Evolutionary conservation across 495 filamentous ascomycete genomes (phyloP), one percentile per base, ranked within the genome.

Genomic region (Hapsidospora chrysogenum): DNA sequence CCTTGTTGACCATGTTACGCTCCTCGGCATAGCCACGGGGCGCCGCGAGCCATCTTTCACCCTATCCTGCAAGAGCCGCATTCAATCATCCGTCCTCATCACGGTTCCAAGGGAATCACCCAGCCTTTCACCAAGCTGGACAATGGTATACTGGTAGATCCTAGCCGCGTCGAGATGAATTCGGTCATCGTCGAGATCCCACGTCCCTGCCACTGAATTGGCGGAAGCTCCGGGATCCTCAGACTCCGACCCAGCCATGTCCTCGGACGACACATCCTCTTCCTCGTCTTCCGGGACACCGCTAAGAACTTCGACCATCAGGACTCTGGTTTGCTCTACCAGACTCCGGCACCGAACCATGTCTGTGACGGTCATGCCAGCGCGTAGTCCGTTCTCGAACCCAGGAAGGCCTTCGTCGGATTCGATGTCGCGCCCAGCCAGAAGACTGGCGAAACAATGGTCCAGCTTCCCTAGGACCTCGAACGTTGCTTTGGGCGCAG

Each of bases 301-400:
- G 27, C 53, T 61, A 63, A 81, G 68, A 22, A 67, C 57, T 36
- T 82, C 69, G 15, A 80, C 67, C 19, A 84, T 68, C 14, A 70
- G 43, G 17, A 87, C 61, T 21, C 80, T 57, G 11, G 75, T 74
- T 35, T 68, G 61, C 51, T 85, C 78, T 2, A 81, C 78, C 16
- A 86, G 48, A 43, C 78, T 76, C 50, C 76, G 80, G 35, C 84
- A 76, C 26, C 85, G 67, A 13, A 94, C 80, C 62, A 83, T 89
- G 49, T 92, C 80, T 0, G 78, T 84, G 33, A 61, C 68, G 49
- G 70, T 75, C 44, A 69, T 50, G 7, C 63, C 66, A 2, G 31
- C 46, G 17, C 53, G 40, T 4, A 67, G 63, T 17, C 67, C 61
- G 36, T 68, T 59, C 36, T 68, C 66, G 41, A 81, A 79, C 0